phyloP scores from a whole-genome alignment of 805 yeast species.

The Saitoella complicata region DNA sequence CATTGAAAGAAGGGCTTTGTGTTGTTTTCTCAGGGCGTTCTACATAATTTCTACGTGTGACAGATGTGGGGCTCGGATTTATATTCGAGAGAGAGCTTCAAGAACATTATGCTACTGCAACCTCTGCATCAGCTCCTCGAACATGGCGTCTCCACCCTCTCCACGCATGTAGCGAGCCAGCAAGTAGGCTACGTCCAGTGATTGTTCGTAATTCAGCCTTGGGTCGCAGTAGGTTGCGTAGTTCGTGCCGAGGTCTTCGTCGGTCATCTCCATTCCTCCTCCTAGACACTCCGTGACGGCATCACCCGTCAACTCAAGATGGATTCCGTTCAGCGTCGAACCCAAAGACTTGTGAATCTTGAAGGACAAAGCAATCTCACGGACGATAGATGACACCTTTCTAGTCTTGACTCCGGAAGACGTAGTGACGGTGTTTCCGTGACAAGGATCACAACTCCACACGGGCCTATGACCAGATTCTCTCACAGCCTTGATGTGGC shows the following conservation, averaged over 20 bases:
- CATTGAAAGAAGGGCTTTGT: no score
- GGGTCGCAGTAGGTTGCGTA: background rate
- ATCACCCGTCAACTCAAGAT: conserved; percentile 29
- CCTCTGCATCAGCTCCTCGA: no score
- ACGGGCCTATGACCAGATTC: conserved; percentile 25
- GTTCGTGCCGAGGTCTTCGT: conserved; percentile 6
- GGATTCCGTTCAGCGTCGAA: conserved; percentile 25
- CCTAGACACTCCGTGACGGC: conserved; percentile 30
- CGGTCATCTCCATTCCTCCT: conserved; percentile 9
- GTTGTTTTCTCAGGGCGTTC: no score
- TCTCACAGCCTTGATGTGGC: conserved; percentile 25
- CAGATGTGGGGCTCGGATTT: no score
- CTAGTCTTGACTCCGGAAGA: conserved; percentile 27
- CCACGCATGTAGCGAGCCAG: background rate
- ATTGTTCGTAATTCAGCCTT: background rate
- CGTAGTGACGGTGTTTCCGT: conserved; percentile 27
- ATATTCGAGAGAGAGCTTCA: no score
- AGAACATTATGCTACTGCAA: no score
- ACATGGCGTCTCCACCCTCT: no score
- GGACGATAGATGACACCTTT: conserved; percentile 27
- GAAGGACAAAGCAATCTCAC: conserved; percentile 24
- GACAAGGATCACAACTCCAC: conserved; percentile 31
- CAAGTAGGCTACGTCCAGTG: background rate
- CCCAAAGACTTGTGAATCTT: conserved; percentile 21
- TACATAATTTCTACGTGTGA: no score